These are phyloP conservation scores for Auriculariales sp. DNA, from an alignment of 768 basidiomycete genomes.

Conservation along the genomic window DNA sequence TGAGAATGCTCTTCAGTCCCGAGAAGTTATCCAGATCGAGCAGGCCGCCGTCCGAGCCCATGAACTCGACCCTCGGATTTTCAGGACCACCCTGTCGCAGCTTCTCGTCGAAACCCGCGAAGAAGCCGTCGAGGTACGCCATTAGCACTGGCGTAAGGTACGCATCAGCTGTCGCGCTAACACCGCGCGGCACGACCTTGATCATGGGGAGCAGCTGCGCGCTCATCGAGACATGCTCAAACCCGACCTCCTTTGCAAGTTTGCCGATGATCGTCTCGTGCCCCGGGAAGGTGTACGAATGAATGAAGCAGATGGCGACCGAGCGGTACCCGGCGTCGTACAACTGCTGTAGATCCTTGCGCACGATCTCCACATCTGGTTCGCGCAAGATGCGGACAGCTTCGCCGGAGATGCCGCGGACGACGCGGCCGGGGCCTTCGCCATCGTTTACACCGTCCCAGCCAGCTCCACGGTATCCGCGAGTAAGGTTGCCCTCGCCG, in stretches of 20 bases:
- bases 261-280: slow-evolving; percentile 66
- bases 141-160: slow-evolving; percentile 84
- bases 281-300: slow-evolving; percentile 83
- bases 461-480: slow-evolving; percentile 63
- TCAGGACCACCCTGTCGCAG: slow-evolving; percentile 42
- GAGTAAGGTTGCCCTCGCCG: slow-evolving; percentile 46
- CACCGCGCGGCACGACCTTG: slow-evolving; percentile 87
- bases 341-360: slow-evolving; percentile 48
- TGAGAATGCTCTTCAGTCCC: slow-evolving; percentile 84
- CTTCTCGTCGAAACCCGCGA: slow-evolving; percentile 69
- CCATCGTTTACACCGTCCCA: slow-evolving; percentile 58
- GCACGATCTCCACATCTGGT: slow-evolving; percentile 44
- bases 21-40: slow-evolving; percentile 74
- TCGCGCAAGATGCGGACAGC: slow-evolving; percentile 70
- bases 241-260: slow-evolving; percentile 70
- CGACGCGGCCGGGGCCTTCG: slow-evolving; percentile 69
- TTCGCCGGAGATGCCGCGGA: slow-evolving; percentile 75
- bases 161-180: slow-evolving; percentile 86
- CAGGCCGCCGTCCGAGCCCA: slow-evolving; percentile 87
- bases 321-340: slow-evolving; percentile 77
- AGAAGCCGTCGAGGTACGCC: slow-evolving; percentile 84
- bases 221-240: slow-evolving; percentile 78
- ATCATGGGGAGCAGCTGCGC: slow-evolving; percentile 86
- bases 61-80: slow-evolving; percentile 65
- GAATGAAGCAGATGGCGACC: slow-evolving; percentile 76